These are phyloP conservation scores for Chlamydomonas sp. DNA, from an alignment of 139 green algal species.

Conservation along the genomic window DNA sequence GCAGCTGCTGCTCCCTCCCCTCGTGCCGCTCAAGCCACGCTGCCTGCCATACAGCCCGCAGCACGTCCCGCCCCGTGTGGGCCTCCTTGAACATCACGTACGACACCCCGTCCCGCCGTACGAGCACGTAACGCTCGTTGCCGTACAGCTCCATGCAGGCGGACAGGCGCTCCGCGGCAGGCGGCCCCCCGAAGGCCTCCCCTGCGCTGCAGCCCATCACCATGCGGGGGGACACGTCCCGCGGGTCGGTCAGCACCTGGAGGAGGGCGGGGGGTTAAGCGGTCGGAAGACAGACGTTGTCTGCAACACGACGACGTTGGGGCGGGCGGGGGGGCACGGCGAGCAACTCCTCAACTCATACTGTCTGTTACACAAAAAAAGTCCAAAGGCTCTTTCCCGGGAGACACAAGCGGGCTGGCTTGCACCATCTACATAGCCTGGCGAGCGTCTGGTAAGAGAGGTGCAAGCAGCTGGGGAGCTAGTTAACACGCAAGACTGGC, in stretches of 20 bases:
- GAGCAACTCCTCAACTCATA: neutral
- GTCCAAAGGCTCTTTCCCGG: neutral
- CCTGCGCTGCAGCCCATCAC: constrained; percentile 48
- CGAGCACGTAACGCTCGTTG: constrained; percentile 69
- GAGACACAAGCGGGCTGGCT: neutral
- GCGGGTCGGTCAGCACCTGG: constrained; percentile 17
- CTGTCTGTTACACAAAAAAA: neutral
- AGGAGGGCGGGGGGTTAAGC: too few species aligned
- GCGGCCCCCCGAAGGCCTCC: constrained; percentile 43
- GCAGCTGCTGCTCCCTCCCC: neutral
- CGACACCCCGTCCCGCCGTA: constrained; percentile 51
- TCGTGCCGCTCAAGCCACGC: constrained; percentile 66
- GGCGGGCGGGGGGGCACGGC: neutral
- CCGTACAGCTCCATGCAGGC: constrained; percentile 51
- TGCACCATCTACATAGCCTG: neutral
- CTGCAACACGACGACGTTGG: too few species aligned
- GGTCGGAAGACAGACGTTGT: too few species aligned
- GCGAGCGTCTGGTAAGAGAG: too few species aligned
- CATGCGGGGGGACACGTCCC: constrained; percentile 35
- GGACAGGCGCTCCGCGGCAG: constrained; percentile 24
- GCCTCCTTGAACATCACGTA: constrained; percentile 68
- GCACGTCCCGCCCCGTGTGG: constrained; percentile 15
- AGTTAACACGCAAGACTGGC: too few species aligned
- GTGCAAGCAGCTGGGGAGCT: too few species aligned
- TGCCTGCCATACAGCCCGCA: constrained; percentile 73